Evolutionary conservation across 83 land plant species (phyloP), one percentile per base, ranked within the genome.

Genomic region (Picea abies): DNA sequence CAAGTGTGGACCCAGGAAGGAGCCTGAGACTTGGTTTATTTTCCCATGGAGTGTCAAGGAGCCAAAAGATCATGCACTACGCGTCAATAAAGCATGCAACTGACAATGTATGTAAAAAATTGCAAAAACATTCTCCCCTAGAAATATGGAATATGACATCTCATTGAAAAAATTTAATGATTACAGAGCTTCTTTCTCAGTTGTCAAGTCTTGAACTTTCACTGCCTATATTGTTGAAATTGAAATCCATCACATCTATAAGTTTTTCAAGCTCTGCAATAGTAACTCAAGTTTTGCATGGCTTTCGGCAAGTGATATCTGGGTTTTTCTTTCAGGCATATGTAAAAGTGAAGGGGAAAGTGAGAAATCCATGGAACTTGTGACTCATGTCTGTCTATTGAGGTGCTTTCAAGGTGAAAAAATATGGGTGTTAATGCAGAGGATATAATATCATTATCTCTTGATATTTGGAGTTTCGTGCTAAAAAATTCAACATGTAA

Each of bases 351-450:
- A 19, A 6, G 52, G n/a, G 52, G 90, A 83, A 35, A 65, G 85
- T 58, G 17, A 52, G 25, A 83, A 66, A 49, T 72, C 78, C 60
- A 62, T 76, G 7, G 78, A 85, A 49, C 67, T 77, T 41, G 22
- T 70, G 58, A 60, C 79, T 77, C 32, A 35, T 85, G 85, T 80
- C 91, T 85, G 81, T 87, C 90, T 1, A 76, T 6, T 63, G 83
- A 84, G 77, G 70, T 90, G 68, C 84, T 93, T 76, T 84, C 91
- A 62, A 92, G 94, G 87, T 81, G 83, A 56, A 39, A 76, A 49
- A 63, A 77, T 26, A 35, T 25, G 77, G 89, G 86, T 63, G 83
- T 68, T 56, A 85, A 73, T 77, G 88, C 88, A 52, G 88, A 92
- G 61, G 62, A 83, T 20, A 72, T 85, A 11, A 35, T 84, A 41